Evolutionary conservation across 2,329 filamentous ascomycete genomes (phyloP).

Genomic region (Cadophora malorum): DNA sequence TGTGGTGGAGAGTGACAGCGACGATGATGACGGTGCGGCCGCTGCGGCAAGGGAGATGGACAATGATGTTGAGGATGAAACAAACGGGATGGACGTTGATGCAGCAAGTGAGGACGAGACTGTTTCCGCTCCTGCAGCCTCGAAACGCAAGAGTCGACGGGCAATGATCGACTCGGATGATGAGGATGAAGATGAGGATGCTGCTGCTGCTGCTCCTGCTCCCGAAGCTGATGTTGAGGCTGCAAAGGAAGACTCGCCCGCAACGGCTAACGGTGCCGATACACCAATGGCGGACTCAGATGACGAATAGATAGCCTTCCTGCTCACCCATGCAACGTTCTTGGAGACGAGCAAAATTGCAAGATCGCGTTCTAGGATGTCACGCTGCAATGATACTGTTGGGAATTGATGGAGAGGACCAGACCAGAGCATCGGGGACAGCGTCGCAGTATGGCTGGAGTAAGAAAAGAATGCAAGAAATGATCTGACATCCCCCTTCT

Average conservation of each 20-base stretch:
- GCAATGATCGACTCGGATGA: conserved; percentile 43
- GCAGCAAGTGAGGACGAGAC: conserved; percentile 40
- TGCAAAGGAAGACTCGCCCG: conserved; percentile 37
- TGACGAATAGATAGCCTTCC: conserved; percentile 33
- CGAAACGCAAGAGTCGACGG: conserved; percentile 39
- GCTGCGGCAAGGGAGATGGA: conserved; percentile 42
- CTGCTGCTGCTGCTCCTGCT: conserved; percentile 21
- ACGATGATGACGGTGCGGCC: conserved; percentile 43
- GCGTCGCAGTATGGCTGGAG: not conserved
- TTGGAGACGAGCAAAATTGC: not conserved
- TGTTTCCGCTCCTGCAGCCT: conserved; percentile 29
- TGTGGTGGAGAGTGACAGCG: conserved; percentile 46
- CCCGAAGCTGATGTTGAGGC: not conserved
- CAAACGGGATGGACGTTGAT: conserved; percentile 35
- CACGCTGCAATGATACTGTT: conserved; percentile 5
- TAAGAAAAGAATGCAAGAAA: not conserved
- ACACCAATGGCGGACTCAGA: conserved; percentile 43
- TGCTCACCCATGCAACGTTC: not conserved
- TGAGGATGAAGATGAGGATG: conserved; percentile 42
- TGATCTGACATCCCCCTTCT: not conserved
- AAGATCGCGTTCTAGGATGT: conserved; percentile 5
- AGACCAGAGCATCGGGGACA: conserved; percentile 4
- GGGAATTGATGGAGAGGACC: not conserved
- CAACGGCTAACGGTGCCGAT: conserved; percentile 41
- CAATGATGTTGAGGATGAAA: conserved; percentile 35